Evolutionary conservation across 78 protist genomes (phyloP), one percentile per base, ranked within the genome.

Genomic region (Pigoraptor vietnamica): DNA sequence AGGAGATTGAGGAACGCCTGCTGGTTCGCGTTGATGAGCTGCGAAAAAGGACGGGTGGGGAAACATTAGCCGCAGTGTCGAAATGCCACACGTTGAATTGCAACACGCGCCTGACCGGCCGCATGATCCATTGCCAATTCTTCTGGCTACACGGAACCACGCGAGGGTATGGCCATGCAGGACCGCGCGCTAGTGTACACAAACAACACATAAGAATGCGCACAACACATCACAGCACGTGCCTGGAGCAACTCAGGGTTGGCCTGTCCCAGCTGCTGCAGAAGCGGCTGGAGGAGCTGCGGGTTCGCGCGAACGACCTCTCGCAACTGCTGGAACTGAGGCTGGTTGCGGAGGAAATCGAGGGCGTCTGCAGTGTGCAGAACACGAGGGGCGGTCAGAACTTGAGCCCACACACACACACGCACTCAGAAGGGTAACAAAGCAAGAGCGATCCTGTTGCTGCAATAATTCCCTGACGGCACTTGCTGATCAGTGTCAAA

Each of bases 1-100:
- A 97, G 94, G 0, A 96, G 35, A 32, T 89, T 87, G 23, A 94
- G 24, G 89, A 97, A 97, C 81, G 95, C 98, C 25, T 90, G 67
- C 83, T 94, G 98, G 93, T 96, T 48, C 56, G 92, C 90, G 39
- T 93, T 86, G 91, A 97, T 94, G 14, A 6, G 67, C 67, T 48
- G 67, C 14, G 6, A 48, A 48, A 48, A 48, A 48, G 67, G 67
- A 6, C n/a, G n/a, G n/a, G n/a, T n/a, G n/a, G n/a, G n/a, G n/a
- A n/a, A n/a, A n/a, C n/a, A n/a, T n/a, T n/a, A n/a, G n/a, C n/a
- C n/a, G n/a, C n/a, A n/a, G n/a, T n/a, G n/a, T n/a, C n/a, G n/a
- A n/a, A n/a, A n/a, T n/a, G n/a, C n/a, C n/a, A n/a, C n/a, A n/a
- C n/a, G n/a, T n/a, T n/a, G n/a, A n/a, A n/a, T n/a, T n/a, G n/a